Conservation (phyloP, 768 basidiomycete species). For the Pisolithus orientalis region DNA sequence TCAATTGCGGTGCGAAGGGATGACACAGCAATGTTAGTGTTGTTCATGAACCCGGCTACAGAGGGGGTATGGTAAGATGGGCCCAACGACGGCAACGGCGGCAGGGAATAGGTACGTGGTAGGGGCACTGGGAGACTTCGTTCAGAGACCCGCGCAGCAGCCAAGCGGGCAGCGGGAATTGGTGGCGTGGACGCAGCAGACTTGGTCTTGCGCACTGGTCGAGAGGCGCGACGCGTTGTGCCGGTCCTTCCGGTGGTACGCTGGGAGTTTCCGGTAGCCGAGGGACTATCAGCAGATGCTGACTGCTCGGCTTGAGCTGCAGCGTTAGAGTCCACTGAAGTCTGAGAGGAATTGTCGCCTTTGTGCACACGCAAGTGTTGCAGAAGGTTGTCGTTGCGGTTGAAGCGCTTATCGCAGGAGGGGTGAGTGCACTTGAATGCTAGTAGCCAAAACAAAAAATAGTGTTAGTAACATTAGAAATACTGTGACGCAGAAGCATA, state of each 20-base stretch:
- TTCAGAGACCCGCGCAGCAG: conserved; percentile 27
- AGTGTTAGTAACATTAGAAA: conserved; percentile 12
- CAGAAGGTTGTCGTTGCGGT: conserved; percentile 73
- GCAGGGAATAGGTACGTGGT: conserved; percentile 29
- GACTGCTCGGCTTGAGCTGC: conserved; percentile 22
- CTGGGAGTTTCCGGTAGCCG: conserved; percentile 8
- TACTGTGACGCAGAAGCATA: conserved; percentile 7
- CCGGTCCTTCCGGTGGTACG: conserved; percentile 19
- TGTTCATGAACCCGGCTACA: conserved; percentile 25
- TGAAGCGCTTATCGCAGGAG: conserved; percentile 67
- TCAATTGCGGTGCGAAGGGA: conserved; percentile 30
- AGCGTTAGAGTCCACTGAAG: conserved; percentile 23
- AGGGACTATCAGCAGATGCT: conserved; percentile 13
- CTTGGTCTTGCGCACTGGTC: conserved; percentile 29
- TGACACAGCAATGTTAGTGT: conserved; percentile 31
- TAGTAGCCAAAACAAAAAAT: conserved; percentile 30
- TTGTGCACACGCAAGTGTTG: conserved; percentile 75
- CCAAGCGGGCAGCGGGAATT: conserved; percentile 27
- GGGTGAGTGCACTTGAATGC: conserved; percentile 69
- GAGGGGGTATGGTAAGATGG: conserved; percentile 23
- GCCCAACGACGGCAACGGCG: conserved; percentile 24
- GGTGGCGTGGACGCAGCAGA: conserved; percentile 31
- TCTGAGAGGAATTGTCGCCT: conserved; percentile 30
- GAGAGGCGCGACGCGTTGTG: conserved; percentile 22
- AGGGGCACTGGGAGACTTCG: conserved; percentile 24